Evolutionary conservation across 345 rosid genomes (phyloP).

Genomic region (Brassica napus): Da-Ae NC_063441.1:10851001-10851500

Average conservation of each 20-base stretch:
- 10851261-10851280: conserved; percentile 96
- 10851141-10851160: conserved; percentile 90
- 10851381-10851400: conserved; percentile 98
- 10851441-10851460: conserved; percentile 81
- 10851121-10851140: conserved; percentile 71
- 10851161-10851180: conserved; percentile 90
- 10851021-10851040: neutral
- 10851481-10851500: conserved; percentile 88
- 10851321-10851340: conserved; percentile 4
- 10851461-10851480: conserved; percentile 86
- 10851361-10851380: conserved; percentile 45
- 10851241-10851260: conserved; percentile 87
- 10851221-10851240: conserved; percentile 84
- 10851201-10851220: conserved; percentile 93
- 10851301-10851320: conserved; percentile 25
- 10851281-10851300: conserved; percentile 71
- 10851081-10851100: conserved; percentile 53
- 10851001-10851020: conserved; percentile 13
- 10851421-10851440: conserved; percentile 94
- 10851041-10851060: neutral
- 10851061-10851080: neutral
- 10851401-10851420: conserved; percentile 99
- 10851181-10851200: conserved; percentile 83
- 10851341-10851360: conserved; percentile 5
- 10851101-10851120: conserved; percentile 64